phyloP scores from a whole-genome alignment of 2,329 filamentous ascomycete genomes.

The Fonsecaea pedrosoi region DNA sequence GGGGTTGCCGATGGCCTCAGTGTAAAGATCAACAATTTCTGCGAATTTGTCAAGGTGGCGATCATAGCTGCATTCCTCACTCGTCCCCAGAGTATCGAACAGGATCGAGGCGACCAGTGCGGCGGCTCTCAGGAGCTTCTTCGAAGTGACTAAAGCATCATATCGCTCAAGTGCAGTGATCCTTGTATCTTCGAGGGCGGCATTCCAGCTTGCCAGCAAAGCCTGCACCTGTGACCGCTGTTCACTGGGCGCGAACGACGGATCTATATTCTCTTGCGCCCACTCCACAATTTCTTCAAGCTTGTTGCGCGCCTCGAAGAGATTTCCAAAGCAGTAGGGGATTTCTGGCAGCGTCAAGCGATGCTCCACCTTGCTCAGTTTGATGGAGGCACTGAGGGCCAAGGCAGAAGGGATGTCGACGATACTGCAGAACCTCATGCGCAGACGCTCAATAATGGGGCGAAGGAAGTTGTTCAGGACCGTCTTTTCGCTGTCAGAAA shows the following conservation, averaged over 20 bases:
- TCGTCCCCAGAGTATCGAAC: slow-evolving; percentile 33
- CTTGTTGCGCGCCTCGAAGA: slow-evolving; percentile 38
- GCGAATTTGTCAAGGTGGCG: slow-evolving; percentile 39
- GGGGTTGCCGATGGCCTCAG: slow-evolving; percentile 39
- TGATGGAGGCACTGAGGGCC: slow-evolving; percentile 31
- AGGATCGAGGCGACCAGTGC: slow-evolving; percentile 37
- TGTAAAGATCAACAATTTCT: slow-evolving; percentile 41
- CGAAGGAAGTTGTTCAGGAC: slow-evolving; percentile 36
- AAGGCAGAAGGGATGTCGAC: slow-evolving; percentile 37
- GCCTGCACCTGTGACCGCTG: slow-evolving; percentile 29
- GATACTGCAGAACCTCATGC: slow-evolving; percentile 38
- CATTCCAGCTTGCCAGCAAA: slow-evolving; percentile 32
- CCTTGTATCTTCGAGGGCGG: slow-evolving; percentile 31
- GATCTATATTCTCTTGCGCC: slow-evolving; percentile 34
- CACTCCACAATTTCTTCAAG: slow-evolving; percentile 38
- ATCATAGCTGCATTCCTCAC: slow-evolving; percentile 39
- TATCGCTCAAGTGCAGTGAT: slow-evolving; percentile 33
- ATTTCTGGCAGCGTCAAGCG: slow-evolving; percentile 26
- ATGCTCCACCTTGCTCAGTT: slow-evolving; percentile 22
- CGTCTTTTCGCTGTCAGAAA: slow-evolving; percentile 36
- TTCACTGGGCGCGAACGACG: slow-evolving; percentile 12
- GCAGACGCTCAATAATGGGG: slow-evolving; percentile 38
- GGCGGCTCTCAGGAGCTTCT: slow-evolving; percentile 36
- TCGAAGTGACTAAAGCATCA: slow-evolving; percentile 32
- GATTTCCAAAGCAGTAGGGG: slow-evolving; percentile 29